These are phyloP conservation scores for Trypanosoma lewisi DNA, from an alignment of 208 protist species.

Conservation along the genomic window DNA sequence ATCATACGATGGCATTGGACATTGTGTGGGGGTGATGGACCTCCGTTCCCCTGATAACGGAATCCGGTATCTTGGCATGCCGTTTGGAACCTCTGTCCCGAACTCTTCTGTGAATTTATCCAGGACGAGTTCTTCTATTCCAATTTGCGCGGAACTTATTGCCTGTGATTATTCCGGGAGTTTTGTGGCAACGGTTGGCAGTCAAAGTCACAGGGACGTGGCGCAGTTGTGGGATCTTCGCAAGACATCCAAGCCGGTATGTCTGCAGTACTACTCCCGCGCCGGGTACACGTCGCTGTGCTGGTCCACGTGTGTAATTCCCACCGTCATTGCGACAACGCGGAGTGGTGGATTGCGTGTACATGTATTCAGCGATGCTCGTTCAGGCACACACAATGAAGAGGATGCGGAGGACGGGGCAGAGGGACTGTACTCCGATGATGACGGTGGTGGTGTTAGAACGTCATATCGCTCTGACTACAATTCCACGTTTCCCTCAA, in stretches of 20 bases:
- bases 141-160: conserved; percentile 60
- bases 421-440: too few relatives aligned
- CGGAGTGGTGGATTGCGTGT: conserved; percentile 39
- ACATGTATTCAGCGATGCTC: conserved; percentile 34
- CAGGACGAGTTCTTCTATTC: neutral
- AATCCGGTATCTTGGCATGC: conserved; percentile 50
- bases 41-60: conserved; percentile 49
- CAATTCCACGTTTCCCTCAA: neutral
- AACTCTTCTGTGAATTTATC: neutral
- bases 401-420: neutral
- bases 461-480: conserved; percentile 1
- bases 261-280: conserved; percentile 22
- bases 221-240: conserved; percentile 82
- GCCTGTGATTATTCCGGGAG: conserved; percentile 56
- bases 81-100: conserved; percentile 20
- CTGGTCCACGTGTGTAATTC: conserved; percentile 39
- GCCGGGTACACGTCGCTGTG: conserved; percentile 63
- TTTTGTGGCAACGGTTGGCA: conserved; percentile 60
- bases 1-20: conserved; percentile 53
- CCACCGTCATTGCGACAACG: conserved; percentile 49
- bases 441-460: too few relatives aligned
- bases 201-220: conserved; percentile 33
- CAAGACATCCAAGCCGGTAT: conserved; percentile 40
- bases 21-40: conserved; percentile 68
- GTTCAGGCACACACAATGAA: neutral